Evolutionary conservation across 2,329 filamentous ascomycete species (phyloP), one percentile per base, ranked within the genome.

Genomic region (Mycogone perniciosa): DNA sequence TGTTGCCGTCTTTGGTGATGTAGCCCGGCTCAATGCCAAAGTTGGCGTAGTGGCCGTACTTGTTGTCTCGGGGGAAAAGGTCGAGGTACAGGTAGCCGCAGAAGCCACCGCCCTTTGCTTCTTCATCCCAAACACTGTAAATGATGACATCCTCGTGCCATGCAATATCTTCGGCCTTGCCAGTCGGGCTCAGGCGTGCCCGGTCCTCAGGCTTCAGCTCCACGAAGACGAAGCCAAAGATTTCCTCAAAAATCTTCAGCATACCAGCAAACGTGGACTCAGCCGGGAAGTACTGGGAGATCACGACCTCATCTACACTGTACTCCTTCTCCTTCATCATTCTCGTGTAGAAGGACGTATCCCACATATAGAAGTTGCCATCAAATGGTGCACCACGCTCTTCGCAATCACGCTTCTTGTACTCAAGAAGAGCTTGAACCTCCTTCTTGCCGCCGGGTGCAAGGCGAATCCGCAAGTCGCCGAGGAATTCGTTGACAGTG

Each of bases 61-160:
- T 93, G 67, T 89, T 88, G 59, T 83, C 82, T 35, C 88, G 80
- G 2, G 88, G 88, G 67, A 89, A 86, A 20, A 92, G 76, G 67
- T 93, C 88, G 10, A 93, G 79, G 67, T 92, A 92, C 29, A 93
- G 76, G 64, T 92, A 93, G 38, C 88, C 88, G 6, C 88, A 84
- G 61, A 93, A 93, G 34, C 75, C 81, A 45, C 78, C 75, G 11
- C 87, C 88, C 58, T 86, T 83, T 2, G 75, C 76, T 53, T 82
- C 79, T 55, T 91, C 85, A 60, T 93, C 81, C 86, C 88, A 92
- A 6, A 93, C 88, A 45, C 82, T 86, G 71, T 89, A 92, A 51
- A 92, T 68, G 55, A 86, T 82, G n/a, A 91, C 87, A 60, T 92
- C 88, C 56, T 86, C 80, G 61, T 93, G 88, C 88, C 88, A 93